Percentiles rank a stretch among this genome's conserved stretches.
These are phyloP conservation scores for Manihot esculenta DNA, from an alignment of 441 rosid species.

Conservation along the genomic window DNA sequence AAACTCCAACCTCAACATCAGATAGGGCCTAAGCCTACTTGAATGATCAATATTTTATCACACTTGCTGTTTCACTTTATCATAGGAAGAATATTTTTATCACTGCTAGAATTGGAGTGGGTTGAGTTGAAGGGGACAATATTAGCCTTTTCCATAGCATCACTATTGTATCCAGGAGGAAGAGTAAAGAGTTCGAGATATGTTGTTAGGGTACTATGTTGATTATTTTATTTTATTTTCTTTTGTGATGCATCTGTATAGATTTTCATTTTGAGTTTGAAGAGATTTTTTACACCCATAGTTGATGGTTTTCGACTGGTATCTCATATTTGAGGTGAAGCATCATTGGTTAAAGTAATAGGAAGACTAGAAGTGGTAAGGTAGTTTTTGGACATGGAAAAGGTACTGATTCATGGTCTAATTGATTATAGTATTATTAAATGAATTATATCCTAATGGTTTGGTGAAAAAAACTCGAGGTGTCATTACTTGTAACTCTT, in stretches of 20 bases:
- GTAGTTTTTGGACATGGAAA: background rate
- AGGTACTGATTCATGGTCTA: too few relatives aligned
- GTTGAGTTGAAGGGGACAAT: background rate
- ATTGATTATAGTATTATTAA: background rate
- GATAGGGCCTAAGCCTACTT: too few relatives aligned
- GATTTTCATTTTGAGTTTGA: background rate
- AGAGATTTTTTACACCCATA: background rate
- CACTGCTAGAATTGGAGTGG: too few relatives aligned
- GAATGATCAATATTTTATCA: too few relatives aligned
- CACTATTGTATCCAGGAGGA: background rate
- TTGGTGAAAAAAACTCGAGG: background rate
- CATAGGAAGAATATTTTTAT: background rate
- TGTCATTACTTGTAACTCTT: background rate
- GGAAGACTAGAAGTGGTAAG: background rate
- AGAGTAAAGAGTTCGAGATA: too few relatives aligned
- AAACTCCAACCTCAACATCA: too few relatives aligned
- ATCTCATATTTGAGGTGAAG: background rate
- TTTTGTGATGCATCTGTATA: background rate
- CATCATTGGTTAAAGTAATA: background rate
- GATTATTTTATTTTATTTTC: background rate
- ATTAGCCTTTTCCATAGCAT: background rate
- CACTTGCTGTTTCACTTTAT: background rate
- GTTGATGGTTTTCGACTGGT: background rate
- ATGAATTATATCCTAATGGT: background rate
- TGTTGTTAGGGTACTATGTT: background rate